A percentile compares a stretch with the other conserved stretches of the same genome.
These are phyloP conservation scores for Vinca minor DNA, from an alignment of 257 asterid species.

Conservation along the genomic window DNA sequence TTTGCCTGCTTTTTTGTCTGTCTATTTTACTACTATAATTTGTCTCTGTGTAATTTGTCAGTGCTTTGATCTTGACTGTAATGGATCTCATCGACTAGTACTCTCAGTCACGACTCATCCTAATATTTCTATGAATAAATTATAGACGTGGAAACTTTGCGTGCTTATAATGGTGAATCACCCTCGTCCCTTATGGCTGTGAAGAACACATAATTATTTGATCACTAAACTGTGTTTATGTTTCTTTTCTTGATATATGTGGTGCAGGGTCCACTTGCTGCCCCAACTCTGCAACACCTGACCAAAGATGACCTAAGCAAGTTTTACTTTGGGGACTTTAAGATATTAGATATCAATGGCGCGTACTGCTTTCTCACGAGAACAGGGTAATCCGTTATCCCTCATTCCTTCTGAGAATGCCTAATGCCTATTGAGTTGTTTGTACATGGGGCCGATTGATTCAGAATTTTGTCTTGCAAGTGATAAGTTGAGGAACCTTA, in stretches of 20 bases:
- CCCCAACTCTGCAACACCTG: slow-evolving; percentile 83
- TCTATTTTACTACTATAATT: too few species aligned
- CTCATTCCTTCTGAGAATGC: neutral
- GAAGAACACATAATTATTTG: too few species aligned
- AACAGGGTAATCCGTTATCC: slow-evolving; percentile 63
- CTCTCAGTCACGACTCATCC: too few species aligned
- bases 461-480: neutral
- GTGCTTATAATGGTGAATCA: too few species aligned
- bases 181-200: too few species aligned
- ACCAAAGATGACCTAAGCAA: slow-evolving; percentile 83
- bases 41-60: too few species aligned
- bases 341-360: slow-evolving; percentile 73
- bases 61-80: too few species aligned
- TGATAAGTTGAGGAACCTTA: neutral
- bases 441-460: neutral
- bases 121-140: too few species aligned
- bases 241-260: slow-evolving; percentile 9
- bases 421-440: neutral
- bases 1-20: too few species aligned
- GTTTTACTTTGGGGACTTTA: slow-evolving; percentile 80
- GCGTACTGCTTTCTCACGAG: slow-evolving; percentile 74
- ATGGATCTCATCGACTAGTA: too few species aligned
- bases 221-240: neutral
- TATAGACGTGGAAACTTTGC: too few species aligned
- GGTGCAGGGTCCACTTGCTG: slow-evolving; percentile 93